phyloP scores from a whole-genome alignment of 164 flowering plant genomes.

The Vitis vinifera region DNA sequence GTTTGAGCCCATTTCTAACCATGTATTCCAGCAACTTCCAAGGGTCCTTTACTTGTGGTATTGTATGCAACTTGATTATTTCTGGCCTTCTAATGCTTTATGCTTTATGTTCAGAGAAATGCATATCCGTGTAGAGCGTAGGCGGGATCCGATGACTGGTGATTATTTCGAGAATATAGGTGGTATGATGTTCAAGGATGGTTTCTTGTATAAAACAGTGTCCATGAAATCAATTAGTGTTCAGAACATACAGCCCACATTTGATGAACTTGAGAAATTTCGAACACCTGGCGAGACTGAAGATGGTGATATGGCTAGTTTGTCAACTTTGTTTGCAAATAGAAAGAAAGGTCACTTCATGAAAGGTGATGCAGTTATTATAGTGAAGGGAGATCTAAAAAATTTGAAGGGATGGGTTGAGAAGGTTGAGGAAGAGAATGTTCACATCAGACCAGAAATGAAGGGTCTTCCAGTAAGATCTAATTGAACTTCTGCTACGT shows the following conservation, averaged over 20 bases:
- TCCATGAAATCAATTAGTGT: constrained; percentile 84
- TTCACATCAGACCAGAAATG: constrained; percentile 78
- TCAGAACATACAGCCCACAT: constrained; percentile 73
- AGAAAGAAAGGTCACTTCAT: constrained; percentile 94
- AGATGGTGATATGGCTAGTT: constrained; percentile 65
- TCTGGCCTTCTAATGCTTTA: background rate
- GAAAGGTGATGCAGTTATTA: constrained; percentile 94
- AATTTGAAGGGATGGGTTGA: constrained; percentile 94
- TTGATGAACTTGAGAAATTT: constrained; percentile 95
- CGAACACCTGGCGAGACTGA: constrained; percentile 73
- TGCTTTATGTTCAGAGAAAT: constrained; percentile 53
- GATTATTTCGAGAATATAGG: constrained; percentile 73
- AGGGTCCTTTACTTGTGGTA: too few species aligned
- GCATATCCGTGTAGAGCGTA: constrained; percentile 82
- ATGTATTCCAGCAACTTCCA: too few species aligned
- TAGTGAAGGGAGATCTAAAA: constrained; percentile 85
- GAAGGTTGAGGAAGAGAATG: constrained; percentile 91
- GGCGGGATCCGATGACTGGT: constrained; percentile 66
- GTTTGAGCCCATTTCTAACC: too few species aligned
- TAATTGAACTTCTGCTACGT: background rate
- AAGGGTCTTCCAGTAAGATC: constrained; percentile 71
- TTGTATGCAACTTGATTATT: background rate
- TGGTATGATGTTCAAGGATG: constrained; percentile 81
- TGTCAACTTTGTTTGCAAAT: constrained; percentile 80
- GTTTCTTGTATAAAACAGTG: constrained; percentile 73